Evolutionary conservation across 768 basidiomycete genomes (phyloP).

Genomic region (Asterophora lycoperdoides): DNA sequence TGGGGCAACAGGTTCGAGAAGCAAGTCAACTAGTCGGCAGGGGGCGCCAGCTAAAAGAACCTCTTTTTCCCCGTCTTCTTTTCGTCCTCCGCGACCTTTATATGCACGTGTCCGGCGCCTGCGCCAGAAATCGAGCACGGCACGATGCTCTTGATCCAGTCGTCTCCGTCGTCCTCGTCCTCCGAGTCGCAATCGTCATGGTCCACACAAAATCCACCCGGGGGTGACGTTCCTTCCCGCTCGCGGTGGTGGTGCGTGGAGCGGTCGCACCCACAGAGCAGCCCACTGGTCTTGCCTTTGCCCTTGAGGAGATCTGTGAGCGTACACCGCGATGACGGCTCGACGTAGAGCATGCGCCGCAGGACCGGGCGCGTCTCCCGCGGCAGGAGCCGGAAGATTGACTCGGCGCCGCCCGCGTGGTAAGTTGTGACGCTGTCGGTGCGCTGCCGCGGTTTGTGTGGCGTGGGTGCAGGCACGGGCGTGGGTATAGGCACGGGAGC

Average conservation of each 20-base stretch:
- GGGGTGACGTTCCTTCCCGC: constrained; percentile 12
- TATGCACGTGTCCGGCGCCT: constrained; percentile 58
- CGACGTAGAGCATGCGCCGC: constrained; percentile 90
- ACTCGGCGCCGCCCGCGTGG: constrained; percentile 77
- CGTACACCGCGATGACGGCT: constrained; percentile 85
- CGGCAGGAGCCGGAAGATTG: constrained; percentile 93
- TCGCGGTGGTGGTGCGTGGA: constrained; percentile 7
- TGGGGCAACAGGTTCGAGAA: neutral
- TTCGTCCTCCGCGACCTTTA: constrained; percentile 71
- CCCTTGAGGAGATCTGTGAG: constrained; percentile 89
- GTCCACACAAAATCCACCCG: constrained; percentile 49
- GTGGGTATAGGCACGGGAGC: neutral
- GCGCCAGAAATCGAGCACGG: constrained; percentile 56
- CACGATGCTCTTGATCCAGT: constrained; percentile 77
- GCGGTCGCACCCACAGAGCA: constrained; percentile 75
- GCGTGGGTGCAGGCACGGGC: neutral
- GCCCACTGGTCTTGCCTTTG: constrained; percentile 62
- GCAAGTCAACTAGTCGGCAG: neutral
- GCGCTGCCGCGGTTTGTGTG: constrained; percentile 27
- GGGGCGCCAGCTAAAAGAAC: constrained; percentile 55
- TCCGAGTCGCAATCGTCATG: constrained; percentile 62
- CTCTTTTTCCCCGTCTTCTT: constrained; percentile 67
- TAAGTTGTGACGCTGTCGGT: constrained; percentile 59
- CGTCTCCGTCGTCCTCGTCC: constrained; percentile 78
- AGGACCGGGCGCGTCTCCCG: constrained; percentile 88